phyloP scores from a whole-genome alignment of 257 asterid genomes.

The Capsicum chinense region DNA sequence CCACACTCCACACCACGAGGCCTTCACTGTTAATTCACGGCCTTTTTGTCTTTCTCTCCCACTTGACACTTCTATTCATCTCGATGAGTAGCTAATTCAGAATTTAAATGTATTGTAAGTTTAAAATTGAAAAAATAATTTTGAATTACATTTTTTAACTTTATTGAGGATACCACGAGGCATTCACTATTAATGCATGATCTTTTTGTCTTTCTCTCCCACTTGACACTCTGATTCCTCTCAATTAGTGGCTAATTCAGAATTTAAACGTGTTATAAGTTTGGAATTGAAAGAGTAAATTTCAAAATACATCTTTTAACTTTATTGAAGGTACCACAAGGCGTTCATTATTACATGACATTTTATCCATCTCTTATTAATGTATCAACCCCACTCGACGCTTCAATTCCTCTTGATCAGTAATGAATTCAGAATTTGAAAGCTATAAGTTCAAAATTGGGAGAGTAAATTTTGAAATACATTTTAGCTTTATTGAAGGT shows the following conservation, averaged over 20 bases:
- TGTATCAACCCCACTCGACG: background rate
- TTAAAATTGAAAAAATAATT: background rate
- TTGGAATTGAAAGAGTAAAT: background rate
- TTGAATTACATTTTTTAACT: background rate
- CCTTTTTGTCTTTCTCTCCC: background rate
- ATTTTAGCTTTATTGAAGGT: no score
- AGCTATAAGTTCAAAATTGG: no score
- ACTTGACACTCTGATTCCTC: background rate
- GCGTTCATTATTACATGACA: background rate
- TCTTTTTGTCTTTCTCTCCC: background rate
- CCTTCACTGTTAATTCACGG: constrained; percentile 26
- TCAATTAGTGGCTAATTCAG: background rate
- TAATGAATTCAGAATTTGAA: background rate
- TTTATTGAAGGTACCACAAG: background rate
- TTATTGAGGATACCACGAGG: constrained; percentile 3
- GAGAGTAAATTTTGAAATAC: no score
- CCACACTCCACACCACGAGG: constrained; percentile 24
- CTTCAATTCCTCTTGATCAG: background rate
- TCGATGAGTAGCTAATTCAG: background rate
- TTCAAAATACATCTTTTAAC: background rate
- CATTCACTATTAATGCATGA: constrained; percentile 24
- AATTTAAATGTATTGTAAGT: background rate
- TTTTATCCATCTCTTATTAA: no score
- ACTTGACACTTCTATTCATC: background rate
- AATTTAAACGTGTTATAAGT: background rate